phyloP scores from a whole-genome alignment of 805 yeast genomes.

The Kluyveromyces starmeri region DNA sequence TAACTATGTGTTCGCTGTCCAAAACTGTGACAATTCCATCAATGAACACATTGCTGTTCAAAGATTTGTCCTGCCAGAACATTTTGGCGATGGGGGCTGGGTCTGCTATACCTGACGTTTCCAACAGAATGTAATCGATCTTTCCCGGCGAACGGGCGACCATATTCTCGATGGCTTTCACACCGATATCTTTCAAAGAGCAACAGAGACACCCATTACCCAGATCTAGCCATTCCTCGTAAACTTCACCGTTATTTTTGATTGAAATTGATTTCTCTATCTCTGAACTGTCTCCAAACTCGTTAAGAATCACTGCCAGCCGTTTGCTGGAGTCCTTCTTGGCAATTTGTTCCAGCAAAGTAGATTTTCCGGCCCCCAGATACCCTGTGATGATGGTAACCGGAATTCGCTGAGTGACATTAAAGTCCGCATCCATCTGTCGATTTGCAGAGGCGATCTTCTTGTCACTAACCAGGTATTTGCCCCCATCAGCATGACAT shows the following conservation, averaged over 20 bases:
- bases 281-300: constrained; percentile 83
- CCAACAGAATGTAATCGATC: constrained; percentile 86
- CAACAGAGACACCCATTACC: constrained; percentile 98
- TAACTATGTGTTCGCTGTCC: constrained; percentile 59
- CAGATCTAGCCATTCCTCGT: constrained; percentile 91
- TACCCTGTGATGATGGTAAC: constrained; percentile 92
- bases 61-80: constrained; percentile 95
- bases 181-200: constrained; percentile 92
- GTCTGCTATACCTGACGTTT: constrained; percentile 94
- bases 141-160: constrained; percentile 59
- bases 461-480: constrained; percentile 20
- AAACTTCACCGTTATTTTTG: constrained; percentile 38
- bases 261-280: constrained; percentile 83
- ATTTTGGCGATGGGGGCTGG: constrained; percentile 95
- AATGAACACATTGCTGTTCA: constrained; percentile 73
- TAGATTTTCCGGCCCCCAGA: constrained; percentile 89
- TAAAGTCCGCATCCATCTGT: constrained; percentile 11
- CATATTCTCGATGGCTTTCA: constrained; percentile 83
- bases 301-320: constrained; percentile 86
- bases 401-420: constrained; percentile 49
- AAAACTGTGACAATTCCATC: constrained; percentile 89
- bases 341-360: constrained; percentile 70
- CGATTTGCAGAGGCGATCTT: constrained; percentile 25
- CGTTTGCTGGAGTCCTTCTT: constrained; percentile 52
- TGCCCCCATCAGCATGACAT: constrained; percentile 23